Percentiles rank a stretch among this genome's conserved stretches.
These are phyloP conservation scores for Plantago elongata DNA, from an alignment of 257 asterid species.

Conservation along the genomic window DNA sequence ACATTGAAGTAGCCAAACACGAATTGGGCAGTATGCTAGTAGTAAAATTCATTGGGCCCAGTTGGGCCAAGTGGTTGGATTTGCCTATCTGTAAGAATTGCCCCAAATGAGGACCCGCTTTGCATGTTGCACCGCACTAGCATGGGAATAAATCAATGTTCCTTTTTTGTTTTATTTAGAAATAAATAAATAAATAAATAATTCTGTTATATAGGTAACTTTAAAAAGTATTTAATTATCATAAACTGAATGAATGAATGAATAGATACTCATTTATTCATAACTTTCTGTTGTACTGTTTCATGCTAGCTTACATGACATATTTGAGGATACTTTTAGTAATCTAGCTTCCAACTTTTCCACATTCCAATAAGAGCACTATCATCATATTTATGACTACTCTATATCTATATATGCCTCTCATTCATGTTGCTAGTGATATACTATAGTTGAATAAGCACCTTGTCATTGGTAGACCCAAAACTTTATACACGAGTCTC, in stretches of 20 bases:
- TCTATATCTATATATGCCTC: background rate
- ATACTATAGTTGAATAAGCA: too few species aligned
- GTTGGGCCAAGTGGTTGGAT: background rate
- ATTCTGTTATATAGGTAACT: background rate
- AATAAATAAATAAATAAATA: too few species aligned
- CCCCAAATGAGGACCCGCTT: background rate
- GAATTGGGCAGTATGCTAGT: background rate
- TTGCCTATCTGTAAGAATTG: conserved; percentile 1
- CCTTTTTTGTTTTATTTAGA: too few species aligned
- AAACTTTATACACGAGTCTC: too few species aligned
- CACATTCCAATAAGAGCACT: conserved; percentile 34
- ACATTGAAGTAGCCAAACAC: too few species aligned
- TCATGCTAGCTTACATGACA: background rate
- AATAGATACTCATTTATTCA: background rate
- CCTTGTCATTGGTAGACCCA: too few species aligned
- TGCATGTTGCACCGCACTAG: conserved; percentile 20
- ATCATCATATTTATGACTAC: conserved; percentile 23
- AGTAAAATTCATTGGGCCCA: background rate
- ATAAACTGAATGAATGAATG: background rate
- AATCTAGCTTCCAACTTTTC: conserved; percentile 26
- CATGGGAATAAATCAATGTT: conserved; percentile 6
- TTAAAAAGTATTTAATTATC: background rate
- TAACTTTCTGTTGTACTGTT: background rate
- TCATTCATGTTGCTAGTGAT: conserved; percentile 3
- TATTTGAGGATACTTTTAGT: background rate